Base-by-base conservation (phyloP, 208 protist genomes). In the Porcisia deanei region DNA sequence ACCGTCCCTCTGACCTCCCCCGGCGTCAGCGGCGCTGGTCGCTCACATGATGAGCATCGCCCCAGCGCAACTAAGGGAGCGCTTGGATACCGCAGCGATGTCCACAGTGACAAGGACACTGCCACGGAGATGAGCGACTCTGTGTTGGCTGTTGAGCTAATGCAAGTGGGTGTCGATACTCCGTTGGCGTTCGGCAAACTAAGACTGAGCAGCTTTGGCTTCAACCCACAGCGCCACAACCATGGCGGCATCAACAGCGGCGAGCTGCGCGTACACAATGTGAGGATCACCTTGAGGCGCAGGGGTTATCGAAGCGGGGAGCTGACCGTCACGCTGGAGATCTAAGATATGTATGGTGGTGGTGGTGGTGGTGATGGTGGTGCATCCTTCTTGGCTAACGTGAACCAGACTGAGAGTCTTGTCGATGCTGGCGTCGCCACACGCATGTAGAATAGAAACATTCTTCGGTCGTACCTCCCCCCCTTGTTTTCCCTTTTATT, bases 281-380 rank as follows among this genome's bases (percentile, higher is more conserved):
- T 81, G 34, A 52, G 68, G 77, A 69, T 81, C 22, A 30, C 64
- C 39, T 71, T 81, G 49, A 59, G 55, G 49, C 77, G 77, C 57
- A 76, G 73, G 37, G 71, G 77, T 18, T 81, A 81, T 57, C 77
- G 77, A 53, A 71, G 65, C 22, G 77, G 71, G 34, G 64, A 72
- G 66, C 57, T 81, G 57, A 77, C 66, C 57, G 47, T 41, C 0
- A 73, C 72, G 45, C 2, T 81, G 34, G 77, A 81, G 71, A 14
- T 81, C 0, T 20, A 30, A 30, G 30, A 30, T 30, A 30, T 73
- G 16, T 73, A 52, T 60, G 4, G 14, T n/a, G 60, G 60, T 18
- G 16, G 52, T 54, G 20, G 16, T 45, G 58, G 30, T 18, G 30
- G 60, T 25, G 34, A 9, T 14, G 30, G 60, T 2, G 7, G 16